Base-by-base conservation (phyloP, 1,139 yeast species). In the Sugiyamaella novakii region DNA sequence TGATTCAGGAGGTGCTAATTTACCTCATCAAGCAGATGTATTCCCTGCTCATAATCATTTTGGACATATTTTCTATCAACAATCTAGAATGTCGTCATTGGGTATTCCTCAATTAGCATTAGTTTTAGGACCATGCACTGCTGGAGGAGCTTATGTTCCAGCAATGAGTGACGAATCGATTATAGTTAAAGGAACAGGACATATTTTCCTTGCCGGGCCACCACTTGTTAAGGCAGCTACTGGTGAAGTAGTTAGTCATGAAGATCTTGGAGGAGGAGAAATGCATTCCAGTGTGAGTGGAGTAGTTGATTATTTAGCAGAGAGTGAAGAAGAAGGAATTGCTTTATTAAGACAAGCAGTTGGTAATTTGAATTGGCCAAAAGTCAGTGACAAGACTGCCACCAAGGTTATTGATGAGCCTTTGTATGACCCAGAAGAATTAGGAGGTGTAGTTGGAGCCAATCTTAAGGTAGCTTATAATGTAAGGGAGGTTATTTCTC, bases 91-190 rank as follows among this genome's bases (percentile, higher is more conserved):
- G 65, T 64, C 68, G n/a, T 58, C 67, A 10, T 50, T 49, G 47
- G 67, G 67, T 18, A 61, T 65, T 29, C 69, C 70, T 3, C 69
- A 66, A 51, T 54, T 67, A 45, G 63, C 70, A 8, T 54, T 66
- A 29, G 70, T 66, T 5, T 54, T 66, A 45, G 70, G 70, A 3
- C 69, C 70, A n/a, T 66, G 69, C 36, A 66, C 70, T 12, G 70
- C 70, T n/a, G 70, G 70, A 12, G 70, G 70, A 5, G 70, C 70
- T 34, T 66, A 66, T 49, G 70, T 66, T 5, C 70, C 70, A 6
- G 70, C 69, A 18, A 64, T 66, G 68, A 61, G 66, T 17, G 69
- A 66, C 48, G 69, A 66, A 53, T 60, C 69, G 22, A 65, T 66
- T 47, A 66, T 66, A 35, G 70, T 66, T 49, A 59, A 59, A 46